Percentiles rank a stretch among this genome's conserved stretches.
These are phyloP conservation scores for Trichoderma endophyticum DNA, from an alignment of 2,329 filamentous ascomycete species.

Conservation along the genomic window DNA sequence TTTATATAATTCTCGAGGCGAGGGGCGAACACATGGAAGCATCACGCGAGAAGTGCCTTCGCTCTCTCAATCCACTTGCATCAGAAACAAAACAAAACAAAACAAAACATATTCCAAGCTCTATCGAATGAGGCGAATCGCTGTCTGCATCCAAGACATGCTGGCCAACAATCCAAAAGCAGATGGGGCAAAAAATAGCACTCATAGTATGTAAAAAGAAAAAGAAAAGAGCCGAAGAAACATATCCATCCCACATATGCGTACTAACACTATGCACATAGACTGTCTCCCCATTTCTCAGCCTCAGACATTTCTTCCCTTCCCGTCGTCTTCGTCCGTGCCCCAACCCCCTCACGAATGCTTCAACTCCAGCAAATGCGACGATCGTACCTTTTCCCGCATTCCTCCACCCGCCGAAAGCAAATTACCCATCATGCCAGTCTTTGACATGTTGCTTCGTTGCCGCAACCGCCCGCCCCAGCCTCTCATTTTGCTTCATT, in stretches of 20 bases:
- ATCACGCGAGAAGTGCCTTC: not conserved
- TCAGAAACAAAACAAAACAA: conserved; percentile 3
- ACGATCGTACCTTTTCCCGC: not conserved
- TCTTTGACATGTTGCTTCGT: not conserved
- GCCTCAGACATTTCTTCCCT: not conserved
- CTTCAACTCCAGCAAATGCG: not conserved
- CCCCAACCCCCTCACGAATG: not conserved
- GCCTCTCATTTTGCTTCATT: not conserved
- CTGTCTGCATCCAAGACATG: not conserved
- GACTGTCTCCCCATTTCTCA: not conserved
- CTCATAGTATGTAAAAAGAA: not conserved
- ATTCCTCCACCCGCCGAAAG: conserved; percentile 4
- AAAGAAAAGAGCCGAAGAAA: not conserved
- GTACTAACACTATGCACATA: not conserved
- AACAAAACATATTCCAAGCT: not conserved
- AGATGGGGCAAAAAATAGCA: not conserved
- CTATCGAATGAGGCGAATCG: not conserved
- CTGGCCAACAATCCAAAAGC: not conserved
- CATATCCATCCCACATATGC: not conserved
- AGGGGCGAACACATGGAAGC: not conserved
- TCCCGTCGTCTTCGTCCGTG: not conserved
- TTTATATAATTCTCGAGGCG: not conserved
- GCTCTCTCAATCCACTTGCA: not conserved
- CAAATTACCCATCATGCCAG: conserved; percentile 13
- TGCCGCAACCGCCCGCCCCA: not conserved